Evolutionary conservation across 495 filamentous ascomycete genomes (phyloP), one percentile per base, ranked within the genome.

Genomic region (Annulohypoxylon moriforme): DNA sequence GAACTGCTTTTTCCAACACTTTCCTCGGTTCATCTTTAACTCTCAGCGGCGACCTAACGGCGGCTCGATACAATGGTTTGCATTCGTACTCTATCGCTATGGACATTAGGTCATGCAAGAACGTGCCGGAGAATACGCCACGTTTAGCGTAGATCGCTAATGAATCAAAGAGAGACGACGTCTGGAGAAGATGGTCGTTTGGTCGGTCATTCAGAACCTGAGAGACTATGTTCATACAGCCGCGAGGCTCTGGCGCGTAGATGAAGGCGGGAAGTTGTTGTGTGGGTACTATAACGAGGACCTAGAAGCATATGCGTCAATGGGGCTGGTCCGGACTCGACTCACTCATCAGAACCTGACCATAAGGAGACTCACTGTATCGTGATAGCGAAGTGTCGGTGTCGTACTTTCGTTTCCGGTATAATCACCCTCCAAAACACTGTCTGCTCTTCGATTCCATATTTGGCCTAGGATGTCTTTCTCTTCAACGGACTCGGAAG

Each of bases 401-500:
- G 69, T 58, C 64, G 46, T 64, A 34, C 59, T 60, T 57, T 69
- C 59, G 25, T 73, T 69, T 36, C 59, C 70, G 11, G 53, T 60
- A 31, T 60, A 69, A 1, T 61, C 59, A 10, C 64, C 65, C 16
- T 69, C 70, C 0, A 47, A 34, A 49, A 38, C 46, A 20, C 60
- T 61, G 9, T 73, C 70, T 20, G 65, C 3, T 4, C 8, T 16
- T 53, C 64, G 58, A 20, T 73, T 25, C 64, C 47, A 72, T 16
- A 60, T 38, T 7, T 50, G 20, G 18, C 66, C 52, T 10, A 73
- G 7, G 8, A 69, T 73, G 1, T 50, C 60, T 1, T 56, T 59
- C 11, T 60, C 27, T 0, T 56, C 34, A 4, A 73, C 4, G n/a
- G n/a, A 1, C 0, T 7, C 11, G 40, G 4, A 1, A 0, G 0